These are phyloP conservation scores for Gynochthodes officinalis DNA, from an alignment of 257 asterid genomes.

Conservation along the genomic window DNA sequence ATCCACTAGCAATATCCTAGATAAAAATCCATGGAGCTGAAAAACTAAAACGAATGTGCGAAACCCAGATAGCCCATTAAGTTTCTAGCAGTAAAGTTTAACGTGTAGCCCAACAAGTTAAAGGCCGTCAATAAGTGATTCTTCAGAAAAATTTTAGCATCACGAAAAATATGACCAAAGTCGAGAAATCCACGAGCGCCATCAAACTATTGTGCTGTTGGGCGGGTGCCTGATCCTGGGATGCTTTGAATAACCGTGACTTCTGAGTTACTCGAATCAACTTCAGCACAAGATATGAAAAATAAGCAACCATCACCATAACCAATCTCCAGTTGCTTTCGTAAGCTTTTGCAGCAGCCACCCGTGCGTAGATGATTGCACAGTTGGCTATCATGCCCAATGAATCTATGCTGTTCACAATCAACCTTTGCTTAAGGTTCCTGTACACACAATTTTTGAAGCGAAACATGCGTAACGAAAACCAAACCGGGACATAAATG, in stretches of 20 bases:
- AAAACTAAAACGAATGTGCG: too few relatives aligned
- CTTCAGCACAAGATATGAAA: constrained; percentile 21
- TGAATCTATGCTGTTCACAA: constrained; percentile 18
- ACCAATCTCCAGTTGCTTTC: constrained; percentile 18
- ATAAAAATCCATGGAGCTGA: too few relatives aligned
- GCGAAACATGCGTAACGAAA: too few relatives aligned
- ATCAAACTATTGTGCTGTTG: neutral
- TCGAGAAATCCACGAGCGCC: constrained; percentile 11
- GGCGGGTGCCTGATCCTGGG: neutral
- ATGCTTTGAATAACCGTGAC: neutral
- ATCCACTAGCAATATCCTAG: too few relatives aligned
- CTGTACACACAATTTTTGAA: constrained; percentile 22
- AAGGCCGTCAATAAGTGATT: too few relatives aligned
- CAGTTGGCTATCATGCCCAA: constrained; percentile 20
- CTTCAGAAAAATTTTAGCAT: neutral
- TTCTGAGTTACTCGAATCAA: constrained; percentile 5
- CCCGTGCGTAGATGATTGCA: neutral
- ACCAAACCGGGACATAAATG: too few relatives aligned
- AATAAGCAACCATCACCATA: constrained; percentile 24
- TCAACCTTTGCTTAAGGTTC: constrained; percentile 13
- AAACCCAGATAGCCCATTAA: too few relatives aligned
- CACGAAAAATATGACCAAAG: constrained; percentile 14
- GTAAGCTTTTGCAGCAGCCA: constrained; percentile 5
- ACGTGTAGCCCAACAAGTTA: too few relatives aligned
- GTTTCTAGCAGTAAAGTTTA: too few relatives aligned